Evolutionary conservation across 2,329 filamentous ascomycete species (phyloP), one percentile per base, ranked within the genome.

Genomic region (Cryphonectria carpinicola): DNA sequence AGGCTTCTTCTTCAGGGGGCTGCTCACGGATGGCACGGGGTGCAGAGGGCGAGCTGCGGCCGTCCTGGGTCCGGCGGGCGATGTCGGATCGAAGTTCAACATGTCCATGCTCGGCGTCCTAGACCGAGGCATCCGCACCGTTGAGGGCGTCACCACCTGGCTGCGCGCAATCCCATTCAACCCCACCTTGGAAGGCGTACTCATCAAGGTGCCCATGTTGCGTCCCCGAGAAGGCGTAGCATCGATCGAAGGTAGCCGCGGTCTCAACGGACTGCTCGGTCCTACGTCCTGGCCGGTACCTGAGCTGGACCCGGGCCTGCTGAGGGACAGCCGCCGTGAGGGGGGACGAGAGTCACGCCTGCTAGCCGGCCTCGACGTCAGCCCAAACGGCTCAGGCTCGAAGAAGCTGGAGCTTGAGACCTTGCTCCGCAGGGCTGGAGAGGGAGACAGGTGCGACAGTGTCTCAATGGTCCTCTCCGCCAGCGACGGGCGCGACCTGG

Each of bases 381-480:
- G 87, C 25, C 85, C 84, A 81, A 87, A 87, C 8, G 86, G 84
- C 71, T 87, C 87, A n/a, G 90, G 85, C 65, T 89, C 90, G 77
- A 93, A 96, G 79, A 97, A 94, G 69, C 88, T 89, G 0, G 93
- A 93, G 70, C 88, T 89, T 0, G 93, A 93, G 11, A 87, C 84
- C 68, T 90, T 88, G 71, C 89, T 88, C 67, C 86, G 88, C 62
- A 92, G 80, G 0, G 88, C 88, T 5, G 95, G 94, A 0, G 94
- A 96, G 0, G 93, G 89, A 0, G 94, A 93, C 41, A 97, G 83
- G 63, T 90, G 88, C 3, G 94, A 87, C 7, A 98, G 83, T 0
- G 93, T 97, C 79, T 97, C 93, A 58, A 97, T 90, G 0, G 95
- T 97, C 70, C 95, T 86, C 76, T 98, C 95, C 0, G 92, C 90